phyloP scores from a whole-genome alignment of 2,329 filamentous ascomycete species.

The Ophiostoma populinum region DNA sequence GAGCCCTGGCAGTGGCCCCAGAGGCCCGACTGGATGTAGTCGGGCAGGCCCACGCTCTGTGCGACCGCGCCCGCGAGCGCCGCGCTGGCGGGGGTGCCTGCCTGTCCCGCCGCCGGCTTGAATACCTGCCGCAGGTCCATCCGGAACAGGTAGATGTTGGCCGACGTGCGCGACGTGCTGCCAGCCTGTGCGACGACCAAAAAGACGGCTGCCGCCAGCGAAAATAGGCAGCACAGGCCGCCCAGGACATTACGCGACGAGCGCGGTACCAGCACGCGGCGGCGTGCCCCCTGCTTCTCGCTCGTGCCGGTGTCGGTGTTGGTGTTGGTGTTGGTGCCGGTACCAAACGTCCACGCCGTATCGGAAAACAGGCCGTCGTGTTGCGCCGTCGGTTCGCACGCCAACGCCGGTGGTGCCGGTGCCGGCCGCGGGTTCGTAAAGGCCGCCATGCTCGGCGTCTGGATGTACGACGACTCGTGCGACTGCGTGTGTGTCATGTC shows the following conservation, averaged over 20 bases:
- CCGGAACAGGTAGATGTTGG: constrained; percentile 66
- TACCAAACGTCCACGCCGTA: no score
- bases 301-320: no score
- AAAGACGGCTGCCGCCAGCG: constrained; percentile 60
- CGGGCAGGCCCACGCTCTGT: constrained; percentile 69
- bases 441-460: no score
- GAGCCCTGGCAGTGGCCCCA: constrained; percentile 92
- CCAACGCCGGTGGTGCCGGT: no score
- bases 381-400: no score
- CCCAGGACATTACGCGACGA: constrained; percentile 44
- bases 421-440: no score
- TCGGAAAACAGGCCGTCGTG: no score
- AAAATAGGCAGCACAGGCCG: constrained; percentile 47
- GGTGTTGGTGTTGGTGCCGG: no score
- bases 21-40: constrained; percentile 84
- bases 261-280: no score
- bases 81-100: constrained; percentile 48
- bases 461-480: no score
- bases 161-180: constrained; percentile 48
- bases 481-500: no score
- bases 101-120: constrained; percentile 26
- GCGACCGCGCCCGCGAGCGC: constrained; percentile 74
- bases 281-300: no score
- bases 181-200: constrained; percentile 53
- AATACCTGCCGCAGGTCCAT: constrained; percentile 73